A percentile compares a stretch with the other conserved stretches of the same genome.
phyloP scores from a whole-genome alignment of 306 rosid species.

The Rosa chinensis region DNA sequence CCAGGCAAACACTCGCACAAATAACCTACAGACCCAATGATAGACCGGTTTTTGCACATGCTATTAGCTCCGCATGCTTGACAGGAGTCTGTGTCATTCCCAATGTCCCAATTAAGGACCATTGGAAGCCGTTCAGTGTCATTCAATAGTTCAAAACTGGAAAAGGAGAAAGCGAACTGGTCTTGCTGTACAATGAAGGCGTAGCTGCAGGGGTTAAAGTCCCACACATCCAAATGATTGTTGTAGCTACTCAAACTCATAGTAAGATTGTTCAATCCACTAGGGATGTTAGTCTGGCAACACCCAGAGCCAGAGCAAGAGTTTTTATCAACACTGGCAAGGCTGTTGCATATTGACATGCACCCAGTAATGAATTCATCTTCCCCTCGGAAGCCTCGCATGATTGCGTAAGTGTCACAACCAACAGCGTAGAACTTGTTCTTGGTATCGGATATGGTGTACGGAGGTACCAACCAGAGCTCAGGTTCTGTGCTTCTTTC shows the following conservation, averaged over 20 bases:
- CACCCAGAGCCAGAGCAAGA: constrained; percentile 20
- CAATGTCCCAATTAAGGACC: constrained; percentile 12
- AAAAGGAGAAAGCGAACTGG: neutral
- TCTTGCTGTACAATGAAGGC: neutral
- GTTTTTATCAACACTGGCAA: neutral
- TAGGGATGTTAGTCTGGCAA: constrained; percentile 20
- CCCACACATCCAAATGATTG: neutral
- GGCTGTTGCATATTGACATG: neutral
- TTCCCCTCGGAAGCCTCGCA: too few species aligned
- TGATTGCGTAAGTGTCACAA: too few species aligned
- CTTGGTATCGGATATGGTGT: neutral
- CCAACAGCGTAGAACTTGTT: constrained; percentile 3
- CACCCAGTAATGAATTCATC: neutral
- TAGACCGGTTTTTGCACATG: too few species aligned
- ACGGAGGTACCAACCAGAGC: neutral
- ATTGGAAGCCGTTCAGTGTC: neutral
- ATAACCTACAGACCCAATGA: too few species aligned
- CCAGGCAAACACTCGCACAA: too few species aligned
- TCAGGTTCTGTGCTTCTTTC: accelerated
- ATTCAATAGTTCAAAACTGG: neutral
- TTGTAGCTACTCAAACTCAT: neutral
- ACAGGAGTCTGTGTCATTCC: neutral
- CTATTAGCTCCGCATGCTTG: neutral
- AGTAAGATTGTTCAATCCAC: neutral
- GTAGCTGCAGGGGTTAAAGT: neutral